A percentile compares a stretch with the other conserved stretches of the same genome.
Evolutionary conservation across 2,329 filamentous ascomycete species (phyloP).

Genomic region (Pseudopithomyces maydicus): DNA sequence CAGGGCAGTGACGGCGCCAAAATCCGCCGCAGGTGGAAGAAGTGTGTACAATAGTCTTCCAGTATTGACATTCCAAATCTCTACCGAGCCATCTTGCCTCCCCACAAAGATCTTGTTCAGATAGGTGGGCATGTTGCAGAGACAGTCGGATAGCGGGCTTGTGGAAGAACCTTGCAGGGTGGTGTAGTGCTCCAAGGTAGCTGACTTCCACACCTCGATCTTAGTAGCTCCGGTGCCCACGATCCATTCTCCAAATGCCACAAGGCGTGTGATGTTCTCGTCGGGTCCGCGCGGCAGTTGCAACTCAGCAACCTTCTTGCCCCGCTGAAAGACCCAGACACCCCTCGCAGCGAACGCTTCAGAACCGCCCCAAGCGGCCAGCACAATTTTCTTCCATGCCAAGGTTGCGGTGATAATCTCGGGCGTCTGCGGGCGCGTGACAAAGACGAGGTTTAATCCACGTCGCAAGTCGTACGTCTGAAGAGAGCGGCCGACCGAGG

Average conservation of each 20-base stretch:
- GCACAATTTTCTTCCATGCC: conserved; percentile 84
- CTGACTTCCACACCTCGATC: conserved; percentile 88
- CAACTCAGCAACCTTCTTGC: conserved; percentile 80
- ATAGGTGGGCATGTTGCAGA: conserved; percentile 91
- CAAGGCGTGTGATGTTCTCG: conserved; percentile 75
- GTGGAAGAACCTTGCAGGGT: conserved; percentile 68
- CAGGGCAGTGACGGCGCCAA: conserved; percentile 83
- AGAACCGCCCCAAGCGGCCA: conserved; percentile 84
- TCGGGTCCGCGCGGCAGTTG: conserved; percentile 67
- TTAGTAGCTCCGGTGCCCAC: conserved; percentile 76
- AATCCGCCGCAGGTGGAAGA: conserved; percentile 72
- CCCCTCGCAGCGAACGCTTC: conserved; percentile 63
- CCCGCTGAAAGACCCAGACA: conserved; percentile 90
- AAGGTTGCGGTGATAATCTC: conserved; percentile 82
- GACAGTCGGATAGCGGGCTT: conserved; percentile 74
- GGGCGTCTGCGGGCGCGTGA: conserved; percentile 89
- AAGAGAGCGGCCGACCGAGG: conserved; percentile 84
- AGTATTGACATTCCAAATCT: conserved; percentile 97
- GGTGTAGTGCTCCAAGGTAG: conserved; percentile 86
- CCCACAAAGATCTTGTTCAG: conserved; percentile 95
- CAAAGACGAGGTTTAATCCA: conserved; percentile 89
- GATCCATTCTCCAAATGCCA: conserved; percentile 91
- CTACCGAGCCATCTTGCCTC: conserved; percentile 83
- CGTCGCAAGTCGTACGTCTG: conserved; percentile 95
- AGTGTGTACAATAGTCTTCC: conserved; percentile 91